A percentile compares a stretch with the other conserved stretches of the same genome.
Conservation (phyloP, 345 rosid genomes). For the Lenwebbia sp. region DNA sequence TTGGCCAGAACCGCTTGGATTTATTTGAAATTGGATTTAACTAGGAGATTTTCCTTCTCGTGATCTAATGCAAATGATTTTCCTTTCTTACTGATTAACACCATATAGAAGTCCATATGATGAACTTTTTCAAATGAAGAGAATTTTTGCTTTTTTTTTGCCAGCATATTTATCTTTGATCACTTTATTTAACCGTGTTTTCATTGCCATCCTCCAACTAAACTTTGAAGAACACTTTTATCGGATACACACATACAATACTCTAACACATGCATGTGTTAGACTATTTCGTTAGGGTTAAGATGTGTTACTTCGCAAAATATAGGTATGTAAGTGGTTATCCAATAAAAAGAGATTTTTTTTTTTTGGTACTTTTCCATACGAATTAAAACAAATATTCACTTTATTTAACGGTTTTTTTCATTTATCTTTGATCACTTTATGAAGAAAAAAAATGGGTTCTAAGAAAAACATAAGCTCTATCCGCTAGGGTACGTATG, state of each 20-base stretch:
- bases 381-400: no score
- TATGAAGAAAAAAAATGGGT: background rate
- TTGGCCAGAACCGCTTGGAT: background rate
- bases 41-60: background rate
- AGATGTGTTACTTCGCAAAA: no score
- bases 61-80: background rate
- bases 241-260: no score
- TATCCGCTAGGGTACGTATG: background rate
- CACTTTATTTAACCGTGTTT: background rate
- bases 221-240: background rate
- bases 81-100: constrained; percentile 3
- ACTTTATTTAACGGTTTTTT: no score
- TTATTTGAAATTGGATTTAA: background rate
- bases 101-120: background rate
- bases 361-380: no score
- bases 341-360: no score
- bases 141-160: background rate
- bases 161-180: background rate
- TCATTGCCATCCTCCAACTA: background rate
- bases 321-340: no score
- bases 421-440: no score
- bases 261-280: no score
- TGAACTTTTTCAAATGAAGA: background rate
- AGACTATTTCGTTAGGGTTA: no score
- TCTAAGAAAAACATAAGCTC: background rate